These are phyloP conservation scores for Grosmannia huntii DNA, from an alignment of 2,329 filamentous ascomycete species.

Conservation along the genomic window DNA sequence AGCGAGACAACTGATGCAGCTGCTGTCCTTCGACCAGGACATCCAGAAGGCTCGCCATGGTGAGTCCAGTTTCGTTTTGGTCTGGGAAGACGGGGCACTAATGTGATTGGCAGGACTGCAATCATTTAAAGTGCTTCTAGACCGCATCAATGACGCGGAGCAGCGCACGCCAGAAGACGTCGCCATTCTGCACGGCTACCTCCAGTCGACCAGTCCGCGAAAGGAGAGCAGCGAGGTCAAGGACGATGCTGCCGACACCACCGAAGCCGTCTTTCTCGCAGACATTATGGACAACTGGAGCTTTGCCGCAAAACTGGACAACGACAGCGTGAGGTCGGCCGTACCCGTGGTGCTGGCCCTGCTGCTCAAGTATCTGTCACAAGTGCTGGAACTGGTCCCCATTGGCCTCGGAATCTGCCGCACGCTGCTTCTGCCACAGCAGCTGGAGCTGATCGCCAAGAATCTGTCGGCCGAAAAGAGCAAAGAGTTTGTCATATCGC, in stretches of 20 bases:
- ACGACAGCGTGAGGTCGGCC: conserved; percentile 69
- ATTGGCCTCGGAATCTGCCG: conserved; percentile 70
- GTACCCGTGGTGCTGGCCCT: conserved; percentile 71
- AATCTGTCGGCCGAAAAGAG: conserved; percentile 68
- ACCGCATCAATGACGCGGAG: conserved; percentile 43
- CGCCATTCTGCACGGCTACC: conserved; percentile 55
- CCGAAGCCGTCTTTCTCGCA: conserved; percentile 51
- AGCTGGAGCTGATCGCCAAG: conserved; percentile 67
- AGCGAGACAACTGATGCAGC: conserved; percentile 52
- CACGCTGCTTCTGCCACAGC: conserved; percentile 66
- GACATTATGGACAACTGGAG: conserved; percentile 85
- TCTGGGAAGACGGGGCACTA: too few relatives aligned
- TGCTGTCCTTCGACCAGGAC: conserved; percentile 62
- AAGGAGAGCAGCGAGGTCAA: conserved; percentile 14
- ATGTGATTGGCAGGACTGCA: conserved; percentile 38
- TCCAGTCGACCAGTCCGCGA: conserved; percentile 31
- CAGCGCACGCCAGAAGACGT: conserved; percentile 33
- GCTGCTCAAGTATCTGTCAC: conserved; percentile 66
- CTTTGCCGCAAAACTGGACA: conserved; percentile 65
- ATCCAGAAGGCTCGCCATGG: conserved; percentile 53
- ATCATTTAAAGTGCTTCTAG: conserved; percentile 59
- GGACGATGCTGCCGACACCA: conserved; percentile 33
- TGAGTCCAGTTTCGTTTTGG: conserved; percentile 16
- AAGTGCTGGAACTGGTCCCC: conserved; percentile 58
- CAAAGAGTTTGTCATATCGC: conserved; percentile 81